Evolutionary conservation across 768 basidiomycete species (phyloP).

Genomic region (Suillus occidentalis): DNA sequence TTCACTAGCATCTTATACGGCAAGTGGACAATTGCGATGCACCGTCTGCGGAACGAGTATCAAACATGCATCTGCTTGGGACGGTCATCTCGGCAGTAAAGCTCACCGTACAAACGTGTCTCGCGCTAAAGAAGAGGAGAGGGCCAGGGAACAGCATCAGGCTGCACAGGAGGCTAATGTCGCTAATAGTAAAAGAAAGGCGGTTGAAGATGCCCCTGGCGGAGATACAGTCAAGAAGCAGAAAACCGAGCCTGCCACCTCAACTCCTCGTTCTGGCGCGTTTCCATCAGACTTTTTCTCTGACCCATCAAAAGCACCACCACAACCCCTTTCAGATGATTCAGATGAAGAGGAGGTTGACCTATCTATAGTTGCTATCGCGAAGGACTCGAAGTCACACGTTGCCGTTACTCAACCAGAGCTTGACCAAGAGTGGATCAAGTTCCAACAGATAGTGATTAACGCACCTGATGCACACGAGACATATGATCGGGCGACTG

Average conservation of each 20-base stretch:
- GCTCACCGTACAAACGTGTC: constrained; percentile 67
- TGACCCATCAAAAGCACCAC: constrained; percentile 58
- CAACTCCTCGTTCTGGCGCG: constrained; percentile 10
- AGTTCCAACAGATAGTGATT: constrained; percentile 67
- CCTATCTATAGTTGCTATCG: constrained; percentile 15
- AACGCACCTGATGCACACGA: constrained; percentile 43
- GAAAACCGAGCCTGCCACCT: constrained; percentile 19
- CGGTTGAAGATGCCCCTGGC: constrained; percentile 25
- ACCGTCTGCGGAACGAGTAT: constrained; percentile 58
- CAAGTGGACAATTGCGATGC: constrained; percentile 70
- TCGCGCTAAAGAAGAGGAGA: constrained; percentile 57
- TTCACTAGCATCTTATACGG: constrained; percentile 68
- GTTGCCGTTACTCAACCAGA: constrained; percentile 21
- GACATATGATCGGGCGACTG: constrained; percentile 66
- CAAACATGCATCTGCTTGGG: constrained; percentile 84
- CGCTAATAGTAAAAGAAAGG: constrained; percentile 40
- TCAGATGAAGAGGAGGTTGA: constrained; percentile 45
- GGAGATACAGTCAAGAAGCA: constrained; percentile 34
- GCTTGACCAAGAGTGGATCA: constrained; percentile 72
- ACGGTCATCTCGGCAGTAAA: constrained; percentile 84
- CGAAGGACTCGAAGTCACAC: neutral
- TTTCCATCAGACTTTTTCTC: constrained; percentile 81
- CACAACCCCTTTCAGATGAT: constrained; percentile 32
- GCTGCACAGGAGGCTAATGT: constrained; percentile 35
- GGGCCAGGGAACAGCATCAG: constrained; percentile 37